phyloP scores from a whole-genome alignment of 805 yeast genomes.

The Zygotorulaspora danielsina region DNA sequence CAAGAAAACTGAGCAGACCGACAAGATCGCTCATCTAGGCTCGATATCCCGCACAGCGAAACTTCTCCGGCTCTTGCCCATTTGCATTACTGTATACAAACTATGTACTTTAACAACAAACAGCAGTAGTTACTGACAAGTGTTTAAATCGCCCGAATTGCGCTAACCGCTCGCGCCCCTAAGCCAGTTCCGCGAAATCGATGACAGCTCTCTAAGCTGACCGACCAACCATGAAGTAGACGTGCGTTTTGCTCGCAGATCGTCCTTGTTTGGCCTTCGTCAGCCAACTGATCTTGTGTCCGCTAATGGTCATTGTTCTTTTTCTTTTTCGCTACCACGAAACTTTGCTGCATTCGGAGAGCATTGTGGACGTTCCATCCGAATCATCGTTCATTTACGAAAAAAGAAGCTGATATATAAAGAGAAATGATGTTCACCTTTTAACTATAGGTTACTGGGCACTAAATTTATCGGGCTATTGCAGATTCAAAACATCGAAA shows the following conservation, averaged over 20 bases:
- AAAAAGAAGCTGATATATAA: conserved; percentile 1
- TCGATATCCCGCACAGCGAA: no score
- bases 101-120: not conserved
- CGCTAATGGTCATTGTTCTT: not conserved
- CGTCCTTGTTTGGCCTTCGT: not conserved
- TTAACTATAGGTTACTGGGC: no score
- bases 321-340: conserved; percentile 3
- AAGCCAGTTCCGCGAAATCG: no score
- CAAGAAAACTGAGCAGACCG: no score
- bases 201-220: not conserved
- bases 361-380: not conserved
- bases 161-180: no score
- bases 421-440: not conserved
- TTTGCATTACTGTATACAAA: not conserved
- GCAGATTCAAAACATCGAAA: no score
- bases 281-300: conserved; percentile 1
- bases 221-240: no score
- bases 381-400: not conserved
- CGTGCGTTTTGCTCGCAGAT: not conserved
- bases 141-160: no score
- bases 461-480: no score
- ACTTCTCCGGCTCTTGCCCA: not conserved
- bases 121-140: not conserved
- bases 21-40: no score
- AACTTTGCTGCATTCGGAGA: not conserved